A percentile compares a stretch with the other conserved stretches of the same genome.
These are phyloP conservation scores for Knoxia roxburghii DNA, from an alignment of 257 asterid genomes.

Conservation along the genomic window DNA sequence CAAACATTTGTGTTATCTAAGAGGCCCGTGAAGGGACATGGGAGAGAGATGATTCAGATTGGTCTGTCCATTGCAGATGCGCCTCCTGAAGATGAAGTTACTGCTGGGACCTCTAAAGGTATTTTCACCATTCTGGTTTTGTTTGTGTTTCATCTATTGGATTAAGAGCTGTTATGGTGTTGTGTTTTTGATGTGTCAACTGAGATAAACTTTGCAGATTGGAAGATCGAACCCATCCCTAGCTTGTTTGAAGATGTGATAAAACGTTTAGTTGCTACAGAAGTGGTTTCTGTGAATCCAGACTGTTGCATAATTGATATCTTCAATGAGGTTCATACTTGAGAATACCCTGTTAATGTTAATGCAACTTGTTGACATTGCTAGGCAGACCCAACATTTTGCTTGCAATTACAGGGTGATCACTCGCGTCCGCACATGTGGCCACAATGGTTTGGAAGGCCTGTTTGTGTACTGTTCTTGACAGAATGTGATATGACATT, in stretches of 20 bases:
- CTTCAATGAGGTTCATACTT: conserved; percentile 66
- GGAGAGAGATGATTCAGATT: conserved; percentile 86
- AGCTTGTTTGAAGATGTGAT: conserved; percentile 55
- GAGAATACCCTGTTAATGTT: conserved; percentile 11
- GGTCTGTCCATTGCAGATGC: conserved; percentile 65
- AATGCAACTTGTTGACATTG: conserved; percentile 1
- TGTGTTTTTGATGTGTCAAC: conserved; percentile 12
- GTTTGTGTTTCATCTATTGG: neutral
- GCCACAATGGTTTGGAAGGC: conserved; percentile 80
- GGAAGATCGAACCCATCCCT: conserved; percentile 67
- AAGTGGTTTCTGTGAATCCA: conserved; percentile 58
- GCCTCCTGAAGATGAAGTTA: conserved; percentile 51
- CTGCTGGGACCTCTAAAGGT: conserved; percentile 60
- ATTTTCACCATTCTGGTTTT: conserved; percentile 19
- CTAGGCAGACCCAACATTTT: conserved; percentile 27
- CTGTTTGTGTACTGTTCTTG: conserved; percentile 62
- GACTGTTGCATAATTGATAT: conserved; percentile 71
- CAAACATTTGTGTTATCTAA: conserved; percentile 56
- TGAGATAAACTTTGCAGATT: conserved; percentile 45
- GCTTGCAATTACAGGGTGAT: conserved; percentile 55
- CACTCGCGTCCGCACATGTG: conserved; percentile 73
- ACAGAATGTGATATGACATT: conserved; percentile 78
- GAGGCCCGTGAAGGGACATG: conserved; percentile 86
- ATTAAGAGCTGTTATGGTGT: conserved; percentile 13
- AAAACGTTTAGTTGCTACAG: conserved; percentile 43